These are phyloP conservation scores for Gossypium raimondii DNA, from an alignment of 345 rosid genomes.

Conservation along the genomic window DNA sequence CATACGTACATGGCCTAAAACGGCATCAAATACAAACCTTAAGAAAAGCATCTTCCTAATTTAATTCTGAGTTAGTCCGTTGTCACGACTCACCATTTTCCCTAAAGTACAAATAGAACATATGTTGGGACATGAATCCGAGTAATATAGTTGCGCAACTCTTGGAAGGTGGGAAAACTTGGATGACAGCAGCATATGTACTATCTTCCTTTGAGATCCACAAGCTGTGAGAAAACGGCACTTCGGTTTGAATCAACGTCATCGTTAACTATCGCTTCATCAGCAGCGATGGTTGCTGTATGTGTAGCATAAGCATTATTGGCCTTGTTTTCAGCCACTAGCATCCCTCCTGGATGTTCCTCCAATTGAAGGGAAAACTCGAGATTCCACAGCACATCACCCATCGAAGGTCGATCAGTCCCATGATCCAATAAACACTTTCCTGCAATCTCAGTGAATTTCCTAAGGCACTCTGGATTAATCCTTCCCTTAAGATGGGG, in stretches of 20 bases:
- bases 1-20: too few species aligned
- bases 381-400: conserved; percentile 77
- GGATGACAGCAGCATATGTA: not conserved
- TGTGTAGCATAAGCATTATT: conserved; percentile 15
- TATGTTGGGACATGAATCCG: too few species aligned
- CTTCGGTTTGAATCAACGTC: conserved; percentile 1
- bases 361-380: conserved; percentile 64
- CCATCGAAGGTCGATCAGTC: conserved; percentile 70
- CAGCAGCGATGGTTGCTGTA: conserved; percentile 8
- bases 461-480: conserved; percentile 49
- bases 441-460: conserved; percentile 61
- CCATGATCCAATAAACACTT: conserved; percentile 68
- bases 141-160: too few species aligned
- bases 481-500: conserved; percentile 48
- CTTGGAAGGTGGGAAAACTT: too few species aligned
- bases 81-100: too few species aligned
- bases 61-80: too few species aligned
- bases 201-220: conserved; percentile 43
- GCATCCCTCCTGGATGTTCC: conserved; percentile 33
- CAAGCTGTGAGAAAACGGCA: conserved; percentile 32
- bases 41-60: too few species aligned
- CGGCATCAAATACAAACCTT: too few species aligned
- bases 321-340: conserved; percentile 11
- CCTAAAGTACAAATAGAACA: too few species aligned
- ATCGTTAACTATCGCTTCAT: conserved; percentile 22